A percentile compares a stretch with the other conserved stretches of the same genome.
phyloP scores from a whole-genome alignment of 768 basidiomycete species.

The Lepiota venenata region DNA sequence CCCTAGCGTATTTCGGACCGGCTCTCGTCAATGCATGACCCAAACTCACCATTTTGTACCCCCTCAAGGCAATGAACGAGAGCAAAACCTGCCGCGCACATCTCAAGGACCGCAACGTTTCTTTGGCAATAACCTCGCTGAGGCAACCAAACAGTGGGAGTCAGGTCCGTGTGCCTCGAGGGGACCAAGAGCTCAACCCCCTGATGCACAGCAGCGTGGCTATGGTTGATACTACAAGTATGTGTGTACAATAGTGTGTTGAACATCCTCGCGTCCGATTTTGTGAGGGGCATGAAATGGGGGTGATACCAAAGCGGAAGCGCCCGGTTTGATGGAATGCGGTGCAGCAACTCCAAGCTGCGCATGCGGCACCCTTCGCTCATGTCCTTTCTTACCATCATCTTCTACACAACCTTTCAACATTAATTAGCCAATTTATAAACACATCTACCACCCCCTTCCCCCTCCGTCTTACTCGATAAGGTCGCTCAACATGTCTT shows the following conservation, averaged over 20 bases:
- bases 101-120: conserved; percentile 10
- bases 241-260: background rate
- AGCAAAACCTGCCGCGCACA: background rate
- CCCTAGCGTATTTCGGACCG: conserved; percentile 11
- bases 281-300: background rate
- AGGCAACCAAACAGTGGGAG: background rate
- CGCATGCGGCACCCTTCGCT: no score
- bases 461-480: no score
- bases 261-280: background rate
- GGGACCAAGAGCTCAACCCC: background rate
- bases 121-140: background rate
- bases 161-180: background rate
- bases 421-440: background rate
- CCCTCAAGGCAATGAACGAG: background rate
- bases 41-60: conserved; percentile 15
- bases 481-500: conserved; percentile 38
- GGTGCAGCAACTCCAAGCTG: no score
- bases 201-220: background rate
- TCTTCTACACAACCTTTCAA: background rate
- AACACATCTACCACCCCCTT: background rate
- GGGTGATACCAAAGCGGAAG: no score
- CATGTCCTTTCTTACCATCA: background rate
- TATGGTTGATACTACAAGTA: background rate
- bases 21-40: background rate
- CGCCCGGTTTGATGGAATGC: no score